These are phyloP conservation scores for Kalaharituber pfeilii DNA, from an alignment of 2,329 filamentous ascomycete species.

Conservation along the genomic window DNA sequence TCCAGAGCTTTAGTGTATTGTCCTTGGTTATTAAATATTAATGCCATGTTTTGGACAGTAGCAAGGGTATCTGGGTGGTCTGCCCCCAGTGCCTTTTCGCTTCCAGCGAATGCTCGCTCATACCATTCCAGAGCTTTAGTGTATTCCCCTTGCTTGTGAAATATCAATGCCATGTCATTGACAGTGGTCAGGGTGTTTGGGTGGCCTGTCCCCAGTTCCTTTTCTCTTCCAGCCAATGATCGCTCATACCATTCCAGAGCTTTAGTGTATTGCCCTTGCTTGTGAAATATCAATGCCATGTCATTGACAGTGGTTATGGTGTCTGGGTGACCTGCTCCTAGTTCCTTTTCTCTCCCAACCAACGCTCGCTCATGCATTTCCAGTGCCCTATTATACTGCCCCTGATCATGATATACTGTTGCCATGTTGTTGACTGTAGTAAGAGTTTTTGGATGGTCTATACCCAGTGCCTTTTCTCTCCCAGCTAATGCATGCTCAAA, in stretches of 20 bases:
- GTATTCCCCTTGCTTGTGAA: too few relatives aligned
- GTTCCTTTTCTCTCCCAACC: slow-evolving; percentile 4
- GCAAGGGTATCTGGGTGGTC: slow-evolving; percentile 11
- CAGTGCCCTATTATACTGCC: too few relatives aligned
- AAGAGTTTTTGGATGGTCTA: not conserved
- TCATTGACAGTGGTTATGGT: slow-evolving; percentile 7
- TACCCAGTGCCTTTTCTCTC: slow-evolving; percentile 4
- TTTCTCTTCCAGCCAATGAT: too few relatives aligned
- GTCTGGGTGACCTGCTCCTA: slow-evolving; percentile 9
- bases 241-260: slow-evolving; percentile 6
- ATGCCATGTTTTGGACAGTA: not conserved
- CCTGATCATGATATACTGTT: too few relatives aligned
- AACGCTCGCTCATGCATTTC: too few relatives aligned
- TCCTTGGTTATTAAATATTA: not conserved
- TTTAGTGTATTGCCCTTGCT: slow-evolving; percentile 9
- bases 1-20: slow-evolving; percentile 9
- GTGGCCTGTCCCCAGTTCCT: slow-evolving; percentile 4
- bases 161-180: too few relatives aligned
- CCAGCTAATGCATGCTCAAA: slow-evolving; percentile 1
- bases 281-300: too few relatives aligned
- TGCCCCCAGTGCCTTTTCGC: slow-evolving; percentile 8
- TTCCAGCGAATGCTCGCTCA: slow-evolving; percentile 5
- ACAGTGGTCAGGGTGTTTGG: too few relatives aligned
- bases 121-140: too few relatives aligned
- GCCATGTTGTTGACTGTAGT: too few relatives aligned